Evolutionary conservation across 805 yeast species (phyloP), one percentile per base, ranked within the genome.

Genomic region (Pichia insulana): DNA sequence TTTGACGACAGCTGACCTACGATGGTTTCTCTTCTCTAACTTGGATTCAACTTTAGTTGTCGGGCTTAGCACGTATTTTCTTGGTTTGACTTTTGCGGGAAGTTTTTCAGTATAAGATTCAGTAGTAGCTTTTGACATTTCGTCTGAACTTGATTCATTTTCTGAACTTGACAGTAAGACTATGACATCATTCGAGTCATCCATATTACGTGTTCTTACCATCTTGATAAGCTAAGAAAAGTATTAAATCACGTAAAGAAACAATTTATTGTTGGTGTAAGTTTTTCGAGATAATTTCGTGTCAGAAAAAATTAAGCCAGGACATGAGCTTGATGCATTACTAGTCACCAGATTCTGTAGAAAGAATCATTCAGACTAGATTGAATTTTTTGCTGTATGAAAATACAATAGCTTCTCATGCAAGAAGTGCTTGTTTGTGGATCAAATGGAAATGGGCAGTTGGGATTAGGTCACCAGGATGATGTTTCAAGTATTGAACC

Each of bases 361-460:
- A n/a, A n/a, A n/a, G n/a, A n/a, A n/a, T n/a, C n/a, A n/a, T n/a
- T n/a, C n/a, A n/a, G n/a, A n/a, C n/a, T n/a, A n/a, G n/a, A n/a
- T n/a, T n/a, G n/a, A n/a, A n/a, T n/a, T n/a, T 22, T 22, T 22
- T 22, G 8, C 25, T 6, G 25, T 6, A 6, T 22, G 7, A 22
- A 22, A 22, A 22, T 22, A 22, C 7, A 6, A 22, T 22, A 22
- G 8, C 25, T 22, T 6, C 25, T 5, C 8, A 22, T 22, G 25
- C 25, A 13, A 8, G 55, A 38, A 34, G 30, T 58, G 47, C 44
- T 31, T 28, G 67, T 78, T 1, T 78, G 92, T 56, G 97, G 97
- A 0, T 87, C 96, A 2, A 89, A 89, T 60, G 96, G 96, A 2
- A 67, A 63, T 30, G 75, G 58, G 44, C 97, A 89, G 56, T 69